phyloP scores from a whole-genome alignment of 768 basidiomycete genomes.

The Boletus patriciae region DNA sequence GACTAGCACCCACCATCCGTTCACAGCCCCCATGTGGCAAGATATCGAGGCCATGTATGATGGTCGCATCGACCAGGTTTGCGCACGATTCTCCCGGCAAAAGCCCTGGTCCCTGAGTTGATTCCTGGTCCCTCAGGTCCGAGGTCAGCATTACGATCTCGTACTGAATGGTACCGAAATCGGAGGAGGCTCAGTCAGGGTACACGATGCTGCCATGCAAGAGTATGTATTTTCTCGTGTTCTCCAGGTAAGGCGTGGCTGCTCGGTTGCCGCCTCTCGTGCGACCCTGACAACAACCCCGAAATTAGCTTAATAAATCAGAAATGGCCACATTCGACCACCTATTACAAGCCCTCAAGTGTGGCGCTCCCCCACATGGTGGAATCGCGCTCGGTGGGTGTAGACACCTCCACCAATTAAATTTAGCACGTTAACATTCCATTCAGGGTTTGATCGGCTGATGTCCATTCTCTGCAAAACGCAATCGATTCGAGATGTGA shows the following conservation, averaged over 20 bases:
- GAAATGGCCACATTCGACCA: conserved; percentile 81
- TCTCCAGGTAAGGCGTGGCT: conserved; percentile 60
- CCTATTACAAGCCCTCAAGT: conserved; percentile 80
- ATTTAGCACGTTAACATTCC: conserved; percentile 4
- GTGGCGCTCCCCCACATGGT: conserved; percentile 94
- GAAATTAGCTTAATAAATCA: conserved; percentile 62
- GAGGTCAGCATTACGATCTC: conserved; percentile 95
- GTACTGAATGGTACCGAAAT: conserved; percentile 93
- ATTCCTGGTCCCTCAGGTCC: conserved; percentile 52
- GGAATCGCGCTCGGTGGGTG: conserved; percentile 85
- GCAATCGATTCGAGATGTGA: conserved; percentile 89
- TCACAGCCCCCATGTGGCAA: conserved; percentile 93
- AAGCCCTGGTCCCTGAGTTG: not conserved
- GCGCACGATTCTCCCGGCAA: conserved; percentile 18
- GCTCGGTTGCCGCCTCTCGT: conserved; percentile 9
- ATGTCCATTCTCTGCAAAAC: conserved; percentile 89
- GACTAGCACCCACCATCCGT: conserved; percentile 94
- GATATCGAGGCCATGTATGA: conserved; percentile 76
- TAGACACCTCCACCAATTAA: conserved; percentile 8
- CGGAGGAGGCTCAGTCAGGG: conserved; percentile 89
- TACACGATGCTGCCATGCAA: conserved; percentile 88
- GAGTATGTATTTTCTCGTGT: conserved; percentile 75
- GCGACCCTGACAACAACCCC: conserved; percentile 6
- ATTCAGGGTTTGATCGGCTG: conserved; percentile 85
- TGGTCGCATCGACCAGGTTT: conserved; percentile 61